phyloP scores from a whole-genome alignment of 2,329 filamentous ascomycete species.

The Byssothecium circinans region DNA sequence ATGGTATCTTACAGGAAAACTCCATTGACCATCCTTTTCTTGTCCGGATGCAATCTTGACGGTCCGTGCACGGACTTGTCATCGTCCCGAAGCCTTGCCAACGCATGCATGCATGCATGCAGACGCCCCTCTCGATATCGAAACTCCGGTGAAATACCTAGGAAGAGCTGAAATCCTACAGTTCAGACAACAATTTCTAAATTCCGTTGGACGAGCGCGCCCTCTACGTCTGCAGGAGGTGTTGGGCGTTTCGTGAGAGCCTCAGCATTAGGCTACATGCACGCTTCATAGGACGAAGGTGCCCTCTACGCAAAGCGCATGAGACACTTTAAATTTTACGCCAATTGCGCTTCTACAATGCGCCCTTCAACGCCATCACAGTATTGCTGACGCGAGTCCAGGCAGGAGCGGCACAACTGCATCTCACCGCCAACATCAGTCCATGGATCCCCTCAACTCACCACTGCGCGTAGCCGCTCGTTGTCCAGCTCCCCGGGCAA shows the following conservation, averaged over 20 bases:
- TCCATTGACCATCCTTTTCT: too few relatives aligned
- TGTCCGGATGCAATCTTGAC: too few relatives aligned
- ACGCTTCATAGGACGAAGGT: not conserved
- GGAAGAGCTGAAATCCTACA: not conserved
- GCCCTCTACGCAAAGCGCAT: not conserved
- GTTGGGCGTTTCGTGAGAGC: not conserved
- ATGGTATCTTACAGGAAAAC: too few relatives aligned
- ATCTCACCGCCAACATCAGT: not conserved
- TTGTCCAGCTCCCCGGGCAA: not conserved
- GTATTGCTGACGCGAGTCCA: not conserved
- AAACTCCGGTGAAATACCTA: not conserved
- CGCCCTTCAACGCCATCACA: not conserved
- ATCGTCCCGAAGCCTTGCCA: too few relatives aligned
- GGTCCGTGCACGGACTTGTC: too few relatives aligned
- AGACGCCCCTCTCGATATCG: too few relatives aligned
- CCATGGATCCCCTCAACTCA: not conserved
- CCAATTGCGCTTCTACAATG: not conserved
- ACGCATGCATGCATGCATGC: too few relatives aligned
- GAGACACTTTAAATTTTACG: not conserved
- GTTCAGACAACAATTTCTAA: not conserved
- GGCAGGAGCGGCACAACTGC: not conserved
- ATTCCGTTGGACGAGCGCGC: too few relatives aligned
- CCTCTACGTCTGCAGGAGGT: too few relatives aligned
- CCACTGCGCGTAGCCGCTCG: not conserved
- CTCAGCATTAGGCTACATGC: not conserved